Percentiles rank a stretch among this genome's conserved stretches.
Evolutionary conservation across 805 yeast genomes (phyloP).

Genomic region (Metschnikowia lachancei): DNA sequence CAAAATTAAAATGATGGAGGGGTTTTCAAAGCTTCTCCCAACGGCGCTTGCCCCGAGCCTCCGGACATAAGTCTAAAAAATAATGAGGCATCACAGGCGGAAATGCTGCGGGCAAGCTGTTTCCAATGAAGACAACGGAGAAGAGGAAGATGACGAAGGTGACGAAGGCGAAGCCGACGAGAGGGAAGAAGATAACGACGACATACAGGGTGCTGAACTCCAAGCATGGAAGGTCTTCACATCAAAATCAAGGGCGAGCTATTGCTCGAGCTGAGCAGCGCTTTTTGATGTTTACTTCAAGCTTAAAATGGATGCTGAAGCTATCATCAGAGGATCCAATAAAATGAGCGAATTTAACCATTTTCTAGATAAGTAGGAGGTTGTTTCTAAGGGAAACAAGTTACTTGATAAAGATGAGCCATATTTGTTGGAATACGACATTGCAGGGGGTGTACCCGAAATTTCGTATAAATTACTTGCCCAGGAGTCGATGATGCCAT

Average conservation of each 20-base stretch:
- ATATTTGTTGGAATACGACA: conserved; percentile 78
- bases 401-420: conserved; percentile 57
- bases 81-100: too few relatives aligned
- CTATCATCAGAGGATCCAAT: conserved; percentile 60
- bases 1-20: too few relatives aligned
- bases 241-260: conserved; percentile 72
- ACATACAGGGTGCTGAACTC: conserved; percentile 70
- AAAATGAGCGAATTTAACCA: conserved; percentile 63
- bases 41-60: too few relatives aligned
- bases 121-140: conserved; percentile 28
- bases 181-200: conserved; percentile 46
- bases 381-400: conserved; percentile 43
- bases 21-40: too few relatives aligned
- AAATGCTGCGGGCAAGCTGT: conserved; percentile 5
- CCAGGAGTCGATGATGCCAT: conserved; percentile 47
- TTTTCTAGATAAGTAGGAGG: conserved; percentile 40
- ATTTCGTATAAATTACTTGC: too few relatives aligned
- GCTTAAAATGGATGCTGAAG: conserved; percentile 65
- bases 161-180: conserved; percentile 33
- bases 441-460: conserved; percentile 75
- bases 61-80: too few relatives aligned
- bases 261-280: conserved; percentile 64
- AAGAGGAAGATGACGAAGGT: conserved; percentile 46
- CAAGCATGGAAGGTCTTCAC: conserved; percentile 84
- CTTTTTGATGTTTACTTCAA: conserved; percentile 57